Conservation (phyloP, 2,329 filamentous ascomycete species). For the Diaporthe sp. region DNA sequence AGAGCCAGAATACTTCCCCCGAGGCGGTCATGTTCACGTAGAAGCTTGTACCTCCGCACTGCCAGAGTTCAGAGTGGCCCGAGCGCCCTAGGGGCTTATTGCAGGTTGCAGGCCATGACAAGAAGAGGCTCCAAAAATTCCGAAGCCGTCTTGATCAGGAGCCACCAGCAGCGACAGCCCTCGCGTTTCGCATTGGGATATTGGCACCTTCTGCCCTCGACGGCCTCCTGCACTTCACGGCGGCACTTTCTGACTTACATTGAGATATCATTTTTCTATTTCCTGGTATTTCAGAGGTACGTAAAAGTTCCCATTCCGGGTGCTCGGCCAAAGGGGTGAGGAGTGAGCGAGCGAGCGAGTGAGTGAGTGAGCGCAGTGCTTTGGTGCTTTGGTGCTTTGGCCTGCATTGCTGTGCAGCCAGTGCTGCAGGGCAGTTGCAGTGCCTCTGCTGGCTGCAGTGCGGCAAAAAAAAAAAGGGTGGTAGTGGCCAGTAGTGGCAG, state of each 20-base stretch:
- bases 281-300: conserved; percentile 32
- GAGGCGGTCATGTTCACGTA: rapidly evolving
- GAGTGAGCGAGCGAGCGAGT: not conserved
- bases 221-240: conserved; percentile 15
- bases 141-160: conserved; percentile 37
- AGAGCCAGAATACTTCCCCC: not conserved
- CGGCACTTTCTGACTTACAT: not conserved
- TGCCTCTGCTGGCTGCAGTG: no score
- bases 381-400: not conserved
- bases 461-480: not conserved
- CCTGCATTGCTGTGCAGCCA: conserved; percentile 17
- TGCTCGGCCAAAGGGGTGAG: conserved; percentile 27
- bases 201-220: conserved; percentile 33
- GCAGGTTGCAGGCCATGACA: conserved; percentile 17
- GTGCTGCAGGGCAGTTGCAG: conserved; percentile 8
- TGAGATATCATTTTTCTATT: not conserved
- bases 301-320: conserved; percentile 14
- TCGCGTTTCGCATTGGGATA: conserved; percentile 38
- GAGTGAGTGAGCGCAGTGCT: not conserved
- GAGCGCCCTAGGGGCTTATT: conserved; percentile 30
- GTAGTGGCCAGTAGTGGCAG: not conserved
- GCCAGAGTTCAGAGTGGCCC: conserved; percentile 5
- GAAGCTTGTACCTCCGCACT: not conserved
- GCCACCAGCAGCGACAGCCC: conserved; percentile 8
- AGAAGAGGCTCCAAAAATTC: conserved; percentile 33